Evolutionary conservation across 768 basidiomycete species (phyloP), one percentile per base, ranked within the genome.

Genomic region (Coprinellus micaceus): DNA sequence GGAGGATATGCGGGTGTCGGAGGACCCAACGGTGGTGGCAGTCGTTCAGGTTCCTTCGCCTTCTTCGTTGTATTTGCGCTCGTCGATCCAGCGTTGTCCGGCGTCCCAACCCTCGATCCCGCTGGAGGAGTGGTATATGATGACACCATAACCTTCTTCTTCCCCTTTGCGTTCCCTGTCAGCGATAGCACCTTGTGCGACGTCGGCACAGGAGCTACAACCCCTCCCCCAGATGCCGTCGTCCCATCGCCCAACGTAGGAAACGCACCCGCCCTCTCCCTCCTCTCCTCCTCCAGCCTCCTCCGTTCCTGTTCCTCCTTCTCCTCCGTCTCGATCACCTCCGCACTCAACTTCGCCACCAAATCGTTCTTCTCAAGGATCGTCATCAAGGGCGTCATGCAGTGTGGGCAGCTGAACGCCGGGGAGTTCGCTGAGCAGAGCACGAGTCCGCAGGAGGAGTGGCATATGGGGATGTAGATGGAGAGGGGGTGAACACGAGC

Each of bases 171-270:
- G 36, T 17, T 17, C 10, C 75, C 70, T 54, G 79, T 79, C 33
- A 89, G 61, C 9, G 87, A 86, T 22, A 88, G 60, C 10, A 87
- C 82, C 64, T 81, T 85, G 58, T 82, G 83, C 1, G 78, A 75
- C 47, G 77, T 71, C 21, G 61, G 59, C 1, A 54, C 36, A 15
- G 74, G 66, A 11, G 61, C 62, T 58, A 39, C 60, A 49, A 33
- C 60, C 46, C 49, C n/a, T 24, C 24, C 24, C 30, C 60, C 46
- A 12, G 62, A 45, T 22, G 53, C 60, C 19, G 41, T 33, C 24
- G 46, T 48, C 37, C 60, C 7, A 58, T 63, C 69, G 2, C 67
- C 58, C 25, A 89, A 77, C 13, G 74, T 71, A 19, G 87, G 87
- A 64, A 89, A 89, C 0, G 82, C 83, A 2, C 86, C 86, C 24